These are phyloP conservation scores for Tuber umbilicatum DNA, from an alignment of 495 filamentous ascomycete species.

Conservation along the genomic window DNA sequence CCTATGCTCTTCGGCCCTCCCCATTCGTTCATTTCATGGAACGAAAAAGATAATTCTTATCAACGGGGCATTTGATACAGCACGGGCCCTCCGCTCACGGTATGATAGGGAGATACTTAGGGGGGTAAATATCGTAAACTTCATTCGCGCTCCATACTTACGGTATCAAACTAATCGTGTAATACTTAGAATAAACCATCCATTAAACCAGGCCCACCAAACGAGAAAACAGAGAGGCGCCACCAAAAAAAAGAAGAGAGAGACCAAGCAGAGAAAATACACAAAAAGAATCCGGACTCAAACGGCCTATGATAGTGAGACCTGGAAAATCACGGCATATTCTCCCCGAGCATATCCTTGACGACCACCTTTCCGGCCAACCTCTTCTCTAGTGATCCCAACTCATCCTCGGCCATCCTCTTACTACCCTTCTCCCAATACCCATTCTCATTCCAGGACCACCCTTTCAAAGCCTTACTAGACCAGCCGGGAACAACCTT, in stretches of 20 bases:
- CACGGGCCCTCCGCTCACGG: background rate
- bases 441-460: conserved; percentile 26
- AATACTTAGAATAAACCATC: too few species aligned
- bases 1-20: too few species aligned
- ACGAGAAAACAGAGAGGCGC: background rate
- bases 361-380: conserved; percentile 31
- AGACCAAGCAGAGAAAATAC: background rate
- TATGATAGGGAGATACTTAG: background rate
- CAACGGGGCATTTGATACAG: background rate
- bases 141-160: background rate
- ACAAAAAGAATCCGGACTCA: background rate
- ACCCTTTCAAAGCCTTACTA: conserved; percentile 25
- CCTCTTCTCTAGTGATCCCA: conserved; percentile 35
- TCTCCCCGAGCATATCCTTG: conserved; percentile 30
- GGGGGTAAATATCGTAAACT: background rate
- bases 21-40: too few species aligned
- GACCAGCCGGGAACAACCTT: conserved; percentile 24
- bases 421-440: conserved; percentile 24
- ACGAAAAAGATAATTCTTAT: too few species aligned
- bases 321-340: conserved; percentile 11
- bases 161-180: too few species aligned
- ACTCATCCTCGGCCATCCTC: conserved; percentile 23
- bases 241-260: background rate
- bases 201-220: too few species aligned
- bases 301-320: background rate